Evolutionary conservation across 73 alveolate species (phyloP), one percentile per base, ranked within the genome.

Genomic region (Tetrahymena borealis): DNA sequence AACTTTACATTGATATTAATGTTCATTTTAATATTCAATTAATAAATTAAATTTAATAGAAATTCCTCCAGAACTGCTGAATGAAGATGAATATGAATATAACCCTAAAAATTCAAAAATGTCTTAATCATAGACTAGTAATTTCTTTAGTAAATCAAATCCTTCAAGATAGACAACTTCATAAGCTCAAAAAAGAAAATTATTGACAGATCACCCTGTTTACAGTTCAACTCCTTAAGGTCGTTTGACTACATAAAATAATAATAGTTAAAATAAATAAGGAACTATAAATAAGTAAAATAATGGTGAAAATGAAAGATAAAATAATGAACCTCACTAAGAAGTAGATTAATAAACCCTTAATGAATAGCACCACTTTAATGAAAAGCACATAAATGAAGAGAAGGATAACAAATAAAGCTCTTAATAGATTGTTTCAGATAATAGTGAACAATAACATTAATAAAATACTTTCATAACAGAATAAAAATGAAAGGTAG

Each of bases 151-250:
- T 11, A 41, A 12, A 41, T 7, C 78, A 7, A 41, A 10, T 60
- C 36, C 28, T 28, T 60, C 85, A 20, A 60, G 85, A 60, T 60
- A 60, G 31, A 60, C 85, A 15, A 60, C 85, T 1, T 60, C 85
- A 3, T 35, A 60, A 24, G 85, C 85, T 18, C n/a, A 60, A 24
- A 32, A 60, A 24, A 60, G 85, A 60, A 60, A 60, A 16, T n/a
- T 60, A 60, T 2, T 60, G 1, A 11, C 85, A 24, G 5, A 0
- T 35, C 28, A 8, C n/a, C n/a, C n/a, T 10, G 28, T 20, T 0
- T 60, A 60, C 85, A 60, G 85, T n/a, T 60, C n/a, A 60, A 60
- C 85, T 60, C 85, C 85, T 18, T 60, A 60, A 60, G 85, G 85
- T 60, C 38, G 85, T 20, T 20, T 60, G 31, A n/a, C 0, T 20